A percentile compares a stretch with the other conserved stretches of the same genome.
These are phyloP conservation scores for Biancaea sappan DNA, from an alignment of 306 rosid species.

Conservation along the genomic window DNA sequence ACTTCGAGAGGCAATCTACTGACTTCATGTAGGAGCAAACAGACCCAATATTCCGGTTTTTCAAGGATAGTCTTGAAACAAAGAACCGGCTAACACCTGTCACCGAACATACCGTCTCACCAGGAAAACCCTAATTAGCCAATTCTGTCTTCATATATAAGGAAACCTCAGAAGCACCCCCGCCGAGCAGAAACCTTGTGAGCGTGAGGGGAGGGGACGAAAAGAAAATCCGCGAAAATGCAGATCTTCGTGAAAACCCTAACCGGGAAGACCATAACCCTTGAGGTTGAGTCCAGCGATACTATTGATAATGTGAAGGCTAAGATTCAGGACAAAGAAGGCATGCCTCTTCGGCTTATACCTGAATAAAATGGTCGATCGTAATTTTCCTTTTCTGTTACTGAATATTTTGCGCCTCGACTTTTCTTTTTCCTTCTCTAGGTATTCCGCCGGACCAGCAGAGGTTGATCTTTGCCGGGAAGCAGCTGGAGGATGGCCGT, in stretches of 20 bases:
- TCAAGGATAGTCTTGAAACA: neutral
- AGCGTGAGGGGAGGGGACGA: neutral
- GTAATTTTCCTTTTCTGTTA: neutral
- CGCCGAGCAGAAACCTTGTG: conserved; percentile 17
- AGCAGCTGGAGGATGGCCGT: conserved; percentile 98
- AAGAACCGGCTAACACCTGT: conserved; percentile 6
- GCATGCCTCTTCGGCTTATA: conserved; percentile 24
- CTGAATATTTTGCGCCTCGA: neutral
- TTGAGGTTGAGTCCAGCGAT: conserved; percentile 98
- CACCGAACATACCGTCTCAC: neutral
- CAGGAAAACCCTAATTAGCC: conserved; percentile 38
- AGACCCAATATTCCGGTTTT: no score
- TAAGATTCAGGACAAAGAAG: conserved; percentile 98
- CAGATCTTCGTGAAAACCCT: conserved; percentile 99
- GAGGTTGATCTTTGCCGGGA: conserved; percentile 92
- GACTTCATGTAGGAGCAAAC: no score
- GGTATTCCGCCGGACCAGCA: conserved; percentile 99
- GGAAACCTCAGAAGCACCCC: no score
- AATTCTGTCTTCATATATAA: neutral
- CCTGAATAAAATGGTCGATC: neutral
- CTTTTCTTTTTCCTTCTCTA: conserved; percentile 4
- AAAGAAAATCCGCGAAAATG: conserved; percentile 42
- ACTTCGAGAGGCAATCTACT: no score
- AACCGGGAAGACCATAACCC: conserved; percentile 97
- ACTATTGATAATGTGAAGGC: conserved; percentile 93